These are phyloP conservation scores for Microstegium vimineum DNA, from an alignment of 176 grass and related monocot genomes.

Conservation along the genomic window DNA sequence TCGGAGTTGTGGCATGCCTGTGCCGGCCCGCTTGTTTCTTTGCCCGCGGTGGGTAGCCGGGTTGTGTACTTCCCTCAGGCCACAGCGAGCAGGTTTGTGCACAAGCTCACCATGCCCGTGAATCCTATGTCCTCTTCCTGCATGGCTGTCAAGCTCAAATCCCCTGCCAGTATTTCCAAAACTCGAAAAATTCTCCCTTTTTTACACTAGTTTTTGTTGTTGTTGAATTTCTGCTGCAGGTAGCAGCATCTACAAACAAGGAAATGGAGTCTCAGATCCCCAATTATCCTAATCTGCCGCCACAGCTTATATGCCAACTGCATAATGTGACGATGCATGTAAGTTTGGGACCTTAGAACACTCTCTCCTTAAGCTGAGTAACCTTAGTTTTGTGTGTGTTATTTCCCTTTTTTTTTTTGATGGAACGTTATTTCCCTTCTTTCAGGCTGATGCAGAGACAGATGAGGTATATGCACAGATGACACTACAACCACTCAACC, in stretches of 20 bases:
- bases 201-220: background rate
- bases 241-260: constrained; percentile 95
- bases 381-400: background rate
- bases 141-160: background rate
- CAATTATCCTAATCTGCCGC: constrained; percentile 82
- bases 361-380: background rate
- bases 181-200: background rate
- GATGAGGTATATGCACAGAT: constrained; percentile 99
- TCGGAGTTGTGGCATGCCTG: constrained; percentile 99
- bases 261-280: constrained; percentile 95
- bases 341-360: constrained; percentile 20
- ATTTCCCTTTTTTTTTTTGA: constrained; percentile 18
- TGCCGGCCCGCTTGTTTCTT: constrained; percentile 92
- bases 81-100: constrained; percentile 88
- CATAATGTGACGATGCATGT: constrained; percentile 99
- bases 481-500: constrained; percentile 88
- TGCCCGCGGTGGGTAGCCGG: constrained; percentile 78
- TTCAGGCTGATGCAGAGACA: constrained; percentile 87
- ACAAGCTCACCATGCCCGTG: background rate
- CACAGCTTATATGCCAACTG: constrained; percentile 92
- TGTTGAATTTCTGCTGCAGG: constrained; percentile 41
- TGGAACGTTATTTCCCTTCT: background rate
- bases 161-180: background rate
- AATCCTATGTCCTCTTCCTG: background rate
- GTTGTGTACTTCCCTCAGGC: constrained; percentile 97